Evolutionary conservation across 2,329 filamentous ascomycete species (phyloP).

Genomic region (Aspergillus sojae): DNA sequence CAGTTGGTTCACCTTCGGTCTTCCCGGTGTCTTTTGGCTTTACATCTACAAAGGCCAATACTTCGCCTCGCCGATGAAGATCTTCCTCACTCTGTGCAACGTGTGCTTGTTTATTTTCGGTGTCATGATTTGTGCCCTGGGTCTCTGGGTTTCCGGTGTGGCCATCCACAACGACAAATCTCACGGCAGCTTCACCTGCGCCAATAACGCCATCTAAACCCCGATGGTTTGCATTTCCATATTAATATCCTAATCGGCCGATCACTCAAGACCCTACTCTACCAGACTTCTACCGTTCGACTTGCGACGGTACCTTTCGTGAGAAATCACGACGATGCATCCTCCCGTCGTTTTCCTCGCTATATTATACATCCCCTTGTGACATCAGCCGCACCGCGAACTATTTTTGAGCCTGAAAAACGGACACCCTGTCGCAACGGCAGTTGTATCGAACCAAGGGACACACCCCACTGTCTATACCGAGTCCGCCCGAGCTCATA

Average conservation of each 20-base stretch:
- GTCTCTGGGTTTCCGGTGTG: slow-evolving; percentile 40
- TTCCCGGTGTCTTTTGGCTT: slow-evolving; percentile 51
- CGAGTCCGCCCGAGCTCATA: neutral
- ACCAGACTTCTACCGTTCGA: neutral
- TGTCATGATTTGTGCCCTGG: slow-evolving; percentile 37
- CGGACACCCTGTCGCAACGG: neutral
- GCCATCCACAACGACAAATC: slow-evolving; percentile 37
- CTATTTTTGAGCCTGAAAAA: neutral
- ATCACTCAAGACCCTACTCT: neutral
- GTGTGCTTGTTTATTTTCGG: slow-evolving; percentile 42
- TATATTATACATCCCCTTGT: neutral
- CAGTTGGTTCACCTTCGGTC: slow-evolving; percentile 64
- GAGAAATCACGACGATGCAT: neutral
- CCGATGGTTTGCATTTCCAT: neutral
- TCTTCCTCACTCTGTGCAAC: slow-evolving; percentile 48
- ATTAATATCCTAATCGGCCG: neutral
- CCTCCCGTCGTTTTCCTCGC: neutral
- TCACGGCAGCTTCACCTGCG: slow-evolving; percentile 43
- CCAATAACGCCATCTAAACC: slow-evolving; percentile 32
- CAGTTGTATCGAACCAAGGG: neutral
- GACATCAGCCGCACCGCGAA: neutral
- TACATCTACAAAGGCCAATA: slow-evolving; percentile 50
- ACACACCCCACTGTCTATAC: neutral
- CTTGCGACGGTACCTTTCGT: neutral
- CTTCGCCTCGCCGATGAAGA: slow-evolving; percentile 48